A percentile compares a stretch with the other conserved stretches of the same genome.
phyloP scores from a whole-genome alignment of 345 rosid genomes.

The Populus alba region DNA sequence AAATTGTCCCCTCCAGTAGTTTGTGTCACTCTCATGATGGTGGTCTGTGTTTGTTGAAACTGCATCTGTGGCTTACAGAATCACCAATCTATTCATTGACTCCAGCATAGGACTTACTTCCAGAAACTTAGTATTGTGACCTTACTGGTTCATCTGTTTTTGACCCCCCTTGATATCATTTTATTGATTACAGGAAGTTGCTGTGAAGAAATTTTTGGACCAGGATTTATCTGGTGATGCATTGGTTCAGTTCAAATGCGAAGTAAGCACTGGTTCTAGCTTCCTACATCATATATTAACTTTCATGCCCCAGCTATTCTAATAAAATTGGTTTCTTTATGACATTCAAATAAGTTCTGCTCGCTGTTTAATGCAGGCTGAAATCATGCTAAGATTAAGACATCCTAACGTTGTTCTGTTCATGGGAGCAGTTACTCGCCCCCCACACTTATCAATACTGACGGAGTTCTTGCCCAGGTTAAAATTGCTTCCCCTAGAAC shows the following conservation, averaged over 20 bases:
- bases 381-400: slow-evolving; percentile 89
- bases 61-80: not conserved
- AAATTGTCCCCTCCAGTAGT: not conserved
- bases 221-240: slow-evolving; percentile 95
- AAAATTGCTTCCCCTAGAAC: not conserved
- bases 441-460: slow-evolving; percentile 88
- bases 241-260: slow-evolving; percentile 81
- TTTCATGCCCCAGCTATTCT: not conserved
- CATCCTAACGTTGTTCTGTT: slow-evolving; percentile 98
- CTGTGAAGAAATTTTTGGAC: slow-evolving; percentile 86
- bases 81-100: not conserved
- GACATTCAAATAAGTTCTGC: slow-evolving; percentile 6
- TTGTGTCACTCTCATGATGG: not conserved
- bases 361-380: slow-evolving; percentile 50
- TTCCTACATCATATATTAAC: not conserved
- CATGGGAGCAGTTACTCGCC: slow-evolving; percentile 96
- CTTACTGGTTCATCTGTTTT: not conserved
- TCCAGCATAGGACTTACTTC: not conserved
- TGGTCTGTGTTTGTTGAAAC: not conserved
- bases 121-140: slow-evolving; percentile 2
- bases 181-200: slow-evolving; percentile 73
- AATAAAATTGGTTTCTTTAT: not conserved
- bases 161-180: not conserved
- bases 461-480: slow-evolving; percentile 99
- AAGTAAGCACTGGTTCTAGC: slow-evolving; percentile 47